Base-by-base conservation (phyloP, 371 early-diverging fungal species). In the Mortierella sp. region DNA sequence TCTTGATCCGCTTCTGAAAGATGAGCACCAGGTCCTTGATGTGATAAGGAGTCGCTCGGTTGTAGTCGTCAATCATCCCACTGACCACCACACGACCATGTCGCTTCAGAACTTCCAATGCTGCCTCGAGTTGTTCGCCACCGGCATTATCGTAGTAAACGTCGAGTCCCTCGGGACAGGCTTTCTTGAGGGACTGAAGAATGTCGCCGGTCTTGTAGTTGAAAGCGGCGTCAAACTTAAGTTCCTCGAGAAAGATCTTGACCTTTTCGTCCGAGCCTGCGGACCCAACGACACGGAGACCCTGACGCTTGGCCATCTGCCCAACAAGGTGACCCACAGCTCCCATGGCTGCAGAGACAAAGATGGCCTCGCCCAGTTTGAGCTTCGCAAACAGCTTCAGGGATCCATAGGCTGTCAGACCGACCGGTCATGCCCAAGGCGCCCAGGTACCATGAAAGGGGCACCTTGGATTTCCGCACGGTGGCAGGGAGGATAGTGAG, bases 121-220 rank as follows among this genome's bases (percentile, higher is more conserved):
- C 93, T 10, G 90, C 91, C 51, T 95, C 95, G 21, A 94, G 87
- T 69, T 87, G 85, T 71, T 92, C 91, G 34, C 94, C 95, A 24
- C 95, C 95, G 26, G 93, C 93, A 74, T 93, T 92, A 26, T 93
- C 93, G 86, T 89, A 94, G 87, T 92, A 93, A 72, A 92, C 91
- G 79, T 95, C 93, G 74, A 94, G 90, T 48, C 94, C 95, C 13
- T 91, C 86, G 26, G 93, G 93, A 55, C 89, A 90, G 57, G 55
- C 59, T 61, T 90, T 77, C 0, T 59, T 59, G 24, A 92, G 79
- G 40, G 86, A 78, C 28, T 88, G 87, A 9, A 82, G 78, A 2
- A 88, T 82, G 46, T 83, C 88, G 31, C 79, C 87, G 0, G 87
- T 92, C 88, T 94, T 94, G 91, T 95, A 94, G 89, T 94, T 95